Base-by-base conservation (phyloP, 768 basidiomycete genomes). In the Mrakia gelida region DNA sequence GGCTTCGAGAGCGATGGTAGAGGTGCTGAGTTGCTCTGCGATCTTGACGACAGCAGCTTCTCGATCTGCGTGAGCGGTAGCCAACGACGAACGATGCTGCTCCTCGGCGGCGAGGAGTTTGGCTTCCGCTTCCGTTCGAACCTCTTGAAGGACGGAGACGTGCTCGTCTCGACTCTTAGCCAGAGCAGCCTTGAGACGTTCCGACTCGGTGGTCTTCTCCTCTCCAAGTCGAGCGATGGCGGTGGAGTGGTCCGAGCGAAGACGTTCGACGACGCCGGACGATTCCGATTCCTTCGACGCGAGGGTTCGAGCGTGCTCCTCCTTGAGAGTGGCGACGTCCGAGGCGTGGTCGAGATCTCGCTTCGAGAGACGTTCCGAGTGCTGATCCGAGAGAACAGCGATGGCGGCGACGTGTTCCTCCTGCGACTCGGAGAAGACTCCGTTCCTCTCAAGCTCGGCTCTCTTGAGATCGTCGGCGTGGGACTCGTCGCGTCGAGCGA, bases 401-500 rank as follows among this genome's bases (percentile, higher is more conserved):
- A 95, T 83, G 34, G 89, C 89, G 13, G 87, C 78, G 62, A 88
- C 88, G 76, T 89, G 89, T 61, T 91, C 87, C 18, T 90, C 90
- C 83, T 92, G 87, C 7, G 92, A 92, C 82, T 92, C 91, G 11
- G 90, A 88, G 38, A 94, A 85, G 3, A 89, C 88, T 45, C 92
- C 92, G 80, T 93, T 89, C 32, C 89, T 89, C 34, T 91, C 87
- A 78, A 92, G 90, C 83, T 95, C 92, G 1, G 88, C 86, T 87
- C 92, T 89, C 70, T 91, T 88, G 52, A 94, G 84, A 81, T 90
- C 90, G 49, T 88, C 88, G 49, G 89, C 88, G 82, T 95, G 93
- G 81, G 94, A 92, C 81, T 91, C 90, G 75, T 88, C 89, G 80
- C 93, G 84, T 65, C 92, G 88, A 74, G 91, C 90, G n/a, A 94